phyloP scores from a whole-genome alignment of 345 rosid species.

The Garcia nutans region DNA sequence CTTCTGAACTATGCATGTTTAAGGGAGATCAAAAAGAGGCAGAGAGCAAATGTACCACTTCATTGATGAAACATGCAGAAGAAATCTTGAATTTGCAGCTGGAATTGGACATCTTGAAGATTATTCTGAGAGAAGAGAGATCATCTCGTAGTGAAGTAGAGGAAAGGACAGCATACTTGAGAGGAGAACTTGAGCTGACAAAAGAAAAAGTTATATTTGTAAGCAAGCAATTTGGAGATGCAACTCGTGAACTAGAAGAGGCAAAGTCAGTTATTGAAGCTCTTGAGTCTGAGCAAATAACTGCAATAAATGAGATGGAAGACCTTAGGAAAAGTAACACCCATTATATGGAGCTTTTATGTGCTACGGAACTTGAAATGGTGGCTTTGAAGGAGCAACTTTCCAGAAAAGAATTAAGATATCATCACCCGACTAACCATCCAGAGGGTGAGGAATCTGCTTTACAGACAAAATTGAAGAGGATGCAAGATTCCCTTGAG shows the following conservation, averaged over 20 bases:
- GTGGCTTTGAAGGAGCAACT: constrained; percentile 51
- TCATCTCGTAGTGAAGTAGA: constrained; percentile 45
- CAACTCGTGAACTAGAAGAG: constrained; percentile 49
- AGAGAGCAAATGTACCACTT: constrained; percentile 29
- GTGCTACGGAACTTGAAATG: constrained; percentile 55
- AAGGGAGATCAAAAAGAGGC: constrained; percentile 25
- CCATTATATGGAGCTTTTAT: constrained; percentile 46
- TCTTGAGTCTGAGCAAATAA: constrained; percentile 74
- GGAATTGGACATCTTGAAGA: constrained; percentile 78
- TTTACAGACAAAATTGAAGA: constrained; percentile 55
- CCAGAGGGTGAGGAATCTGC: constrained; percentile 34
- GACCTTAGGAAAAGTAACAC: constrained; percentile 55
- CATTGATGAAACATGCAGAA: constrained; percentile 47
- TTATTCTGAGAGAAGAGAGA: constrained; percentile 80
- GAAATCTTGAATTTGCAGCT: constrained; percentile 76
- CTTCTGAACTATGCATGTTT: constrained; percentile 4
- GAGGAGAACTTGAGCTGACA: constrained; percentile 53
- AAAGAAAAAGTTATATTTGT: constrained; percentile 38
- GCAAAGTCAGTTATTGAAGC: constrained; percentile 72
- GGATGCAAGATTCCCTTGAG: constrained; percentile 88
- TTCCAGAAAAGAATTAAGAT: constrained; percentile 43
- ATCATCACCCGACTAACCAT: constrained; percentile 36
- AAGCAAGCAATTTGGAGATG: constrained; percentile 49
- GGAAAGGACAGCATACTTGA: constrained; percentile 43
- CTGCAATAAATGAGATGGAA: constrained; percentile 62